Percentiles rank a stretch among this genome's conserved stretches.
phyloP scores from a whole-genome alignment of 495 filamentous ascomycete species.

The Neurospora sp. region DNA sequence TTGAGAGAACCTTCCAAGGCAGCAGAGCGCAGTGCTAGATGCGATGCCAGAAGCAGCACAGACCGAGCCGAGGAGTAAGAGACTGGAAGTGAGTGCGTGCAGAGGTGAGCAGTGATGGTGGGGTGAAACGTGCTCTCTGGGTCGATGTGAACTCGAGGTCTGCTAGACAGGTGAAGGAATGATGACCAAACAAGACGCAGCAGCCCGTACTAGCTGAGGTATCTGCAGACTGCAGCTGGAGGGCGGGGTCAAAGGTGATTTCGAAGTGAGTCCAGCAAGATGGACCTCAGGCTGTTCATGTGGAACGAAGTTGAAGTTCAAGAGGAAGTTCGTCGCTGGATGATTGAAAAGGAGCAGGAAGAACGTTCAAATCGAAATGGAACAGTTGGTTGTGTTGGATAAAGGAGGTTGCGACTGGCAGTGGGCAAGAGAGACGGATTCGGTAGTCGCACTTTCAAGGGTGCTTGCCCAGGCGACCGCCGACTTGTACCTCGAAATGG shows the following conservation, averaged over 20 bases:
- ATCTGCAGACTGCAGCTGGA: neutral
- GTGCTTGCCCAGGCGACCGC: neutral
- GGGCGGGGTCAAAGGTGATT: neutral
- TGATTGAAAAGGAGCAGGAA: neutral
- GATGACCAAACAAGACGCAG: neutral
- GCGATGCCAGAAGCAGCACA: neutral
- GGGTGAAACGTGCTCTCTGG: neutral
- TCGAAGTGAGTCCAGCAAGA: neutral
- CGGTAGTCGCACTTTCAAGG: neutral
- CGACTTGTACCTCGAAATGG: neutral
- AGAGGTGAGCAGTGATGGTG: neutral
- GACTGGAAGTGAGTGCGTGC: slow-evolving; percentile 1
- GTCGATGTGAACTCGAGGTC: neutral
- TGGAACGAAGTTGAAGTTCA: neutral
- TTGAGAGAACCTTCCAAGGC: neutral
- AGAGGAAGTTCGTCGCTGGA: neutral
- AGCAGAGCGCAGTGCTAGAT: neutral
- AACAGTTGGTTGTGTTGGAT: neutral
- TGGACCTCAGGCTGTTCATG: neutral
- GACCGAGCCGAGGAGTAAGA: neutral
- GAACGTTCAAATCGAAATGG: neutral
- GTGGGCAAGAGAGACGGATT: neutral
- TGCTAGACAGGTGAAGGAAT: neutral
- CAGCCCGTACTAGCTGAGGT: neutral
- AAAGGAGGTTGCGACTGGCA: neutral